Conservation (phyloP, 345 rosid genomes). For the Firmiana major region DNA sequence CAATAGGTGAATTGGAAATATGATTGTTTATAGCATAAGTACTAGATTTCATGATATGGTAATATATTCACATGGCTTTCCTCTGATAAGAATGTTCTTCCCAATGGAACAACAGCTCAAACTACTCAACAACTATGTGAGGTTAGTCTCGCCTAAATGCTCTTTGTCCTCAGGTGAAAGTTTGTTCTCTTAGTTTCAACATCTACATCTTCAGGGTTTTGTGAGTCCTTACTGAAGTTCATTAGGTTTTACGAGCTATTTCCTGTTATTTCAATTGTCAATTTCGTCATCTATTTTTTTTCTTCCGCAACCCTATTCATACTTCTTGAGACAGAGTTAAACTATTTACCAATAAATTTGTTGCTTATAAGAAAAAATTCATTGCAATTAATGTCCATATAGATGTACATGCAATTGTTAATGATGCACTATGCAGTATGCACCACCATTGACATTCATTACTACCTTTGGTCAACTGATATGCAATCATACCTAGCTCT, state of each 20-base stretch:
- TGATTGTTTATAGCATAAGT: not conserved
- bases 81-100: not conserved
- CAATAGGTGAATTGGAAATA: not conserved
- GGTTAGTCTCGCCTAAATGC: not conserved
- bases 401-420: not conserved
- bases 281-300: not conserved
- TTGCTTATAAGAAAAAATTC: not conserved
- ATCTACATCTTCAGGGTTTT: not conserved
- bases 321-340: not conserved
- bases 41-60: not conserved
- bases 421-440: not conserved
- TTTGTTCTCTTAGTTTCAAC: not conserved
- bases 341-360: not conserved
- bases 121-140: not conserved
- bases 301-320: not conserved
- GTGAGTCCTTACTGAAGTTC: not conserved
- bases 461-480: not conserved
- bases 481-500: not conserved
- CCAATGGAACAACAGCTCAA: not conserved
- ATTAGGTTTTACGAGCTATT: not conserved
- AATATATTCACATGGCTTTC: constrained; percentile 2
- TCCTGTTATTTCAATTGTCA: not conserved
- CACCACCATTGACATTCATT: not conserved
- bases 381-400: not conserved
- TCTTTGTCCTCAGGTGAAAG: not conserved